Conservation (phyloP, 768 basidiomycete species). For the Suillus weaverae region DNA sequence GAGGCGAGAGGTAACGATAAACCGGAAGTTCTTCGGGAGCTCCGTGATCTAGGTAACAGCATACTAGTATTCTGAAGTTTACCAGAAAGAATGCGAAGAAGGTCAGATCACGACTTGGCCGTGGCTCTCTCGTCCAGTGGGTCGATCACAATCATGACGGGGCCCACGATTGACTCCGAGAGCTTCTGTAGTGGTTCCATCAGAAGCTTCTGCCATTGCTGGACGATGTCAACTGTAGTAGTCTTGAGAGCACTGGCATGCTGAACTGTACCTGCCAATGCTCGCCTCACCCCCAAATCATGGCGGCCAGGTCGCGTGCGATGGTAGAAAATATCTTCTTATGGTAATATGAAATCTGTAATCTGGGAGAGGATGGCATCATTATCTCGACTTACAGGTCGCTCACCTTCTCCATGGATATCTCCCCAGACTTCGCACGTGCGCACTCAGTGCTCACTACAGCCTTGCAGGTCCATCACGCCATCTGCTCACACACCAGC, state of each 20-base stretch:
- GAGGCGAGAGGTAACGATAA: constrained; percentile 10
- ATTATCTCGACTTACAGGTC: no score
- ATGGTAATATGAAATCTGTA: no score
- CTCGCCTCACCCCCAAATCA: not conserved
- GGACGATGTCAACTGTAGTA: not conserved
- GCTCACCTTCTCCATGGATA: no score
- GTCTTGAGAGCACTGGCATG: not conserved
- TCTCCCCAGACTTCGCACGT: no score
- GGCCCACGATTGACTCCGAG: constrained; percentile 14
- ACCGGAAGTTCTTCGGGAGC: constrained; percentile 8
- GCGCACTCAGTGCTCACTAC: no score
- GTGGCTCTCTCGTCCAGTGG: constrained; percentile 19
- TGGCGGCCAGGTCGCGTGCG: constrained; percentile 8
- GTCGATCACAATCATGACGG: constrained; percentile 26
- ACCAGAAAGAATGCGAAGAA: constrained; percentile 14
- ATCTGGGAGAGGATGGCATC: no score
- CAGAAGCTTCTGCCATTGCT: constrained; percentile 20
- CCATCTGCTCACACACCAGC: no score
- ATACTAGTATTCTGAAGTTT: no score
- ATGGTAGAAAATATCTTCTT: no score
- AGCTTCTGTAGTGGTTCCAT: constrained; percentile 10
- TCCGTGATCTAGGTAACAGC: not conserved
- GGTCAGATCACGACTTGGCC: not conserved
- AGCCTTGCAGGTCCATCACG: no score
- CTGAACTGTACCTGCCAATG: not conserved